Evolutionary conservation across 139 green algal genomes (phyloP).

Genomic region (Closterium sp.): DNA sequence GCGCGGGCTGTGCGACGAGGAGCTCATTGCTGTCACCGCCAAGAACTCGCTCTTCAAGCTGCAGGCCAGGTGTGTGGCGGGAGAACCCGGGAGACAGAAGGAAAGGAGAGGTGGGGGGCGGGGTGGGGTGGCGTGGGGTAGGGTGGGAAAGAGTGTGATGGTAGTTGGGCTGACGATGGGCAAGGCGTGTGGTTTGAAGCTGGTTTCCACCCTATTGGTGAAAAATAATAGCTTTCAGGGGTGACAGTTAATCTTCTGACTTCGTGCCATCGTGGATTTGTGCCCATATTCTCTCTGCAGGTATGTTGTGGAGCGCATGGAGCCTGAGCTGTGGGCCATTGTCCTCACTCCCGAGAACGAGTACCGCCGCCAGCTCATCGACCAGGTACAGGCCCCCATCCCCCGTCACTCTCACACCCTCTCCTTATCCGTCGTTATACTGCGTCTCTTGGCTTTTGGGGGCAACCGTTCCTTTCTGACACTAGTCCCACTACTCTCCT

Average conservation of each 20-base stretch:
- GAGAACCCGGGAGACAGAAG: neutral
- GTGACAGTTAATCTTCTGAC: neutral
- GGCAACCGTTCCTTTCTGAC: neutral
- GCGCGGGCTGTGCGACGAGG: constrained; percentile 92
- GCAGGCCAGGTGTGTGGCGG: constrained; percentile 69
- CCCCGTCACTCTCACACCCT: neutral
- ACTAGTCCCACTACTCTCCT: neutral
- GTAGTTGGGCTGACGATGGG: too few species aligned
- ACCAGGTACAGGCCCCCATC: constrained; percentile 53
- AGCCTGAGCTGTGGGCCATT: constrained; percentile 87
- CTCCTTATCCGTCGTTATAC: neutral
- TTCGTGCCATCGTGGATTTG: neutral
- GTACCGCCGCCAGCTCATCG: constrained; percentile 82
- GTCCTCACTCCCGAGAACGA: constrained; percentile 85
- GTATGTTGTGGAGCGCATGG: constrained; percentile 94
- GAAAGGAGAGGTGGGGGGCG: neutral
- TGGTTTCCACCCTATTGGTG: too few species aligned
- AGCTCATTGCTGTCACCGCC: constrained; percentile 93
- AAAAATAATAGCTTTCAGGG: too few species aligned
- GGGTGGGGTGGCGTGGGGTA: too few species aligned
- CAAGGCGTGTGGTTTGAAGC: neutral
- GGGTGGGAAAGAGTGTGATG: too few species aligned
- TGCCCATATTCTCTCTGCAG: constrained; percentile 1
- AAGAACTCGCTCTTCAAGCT: constrained; percentile 98
- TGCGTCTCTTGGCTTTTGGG: neutral